Conservation (phyloP, 169 alveolate species). For the Babesia microti region DNA sequence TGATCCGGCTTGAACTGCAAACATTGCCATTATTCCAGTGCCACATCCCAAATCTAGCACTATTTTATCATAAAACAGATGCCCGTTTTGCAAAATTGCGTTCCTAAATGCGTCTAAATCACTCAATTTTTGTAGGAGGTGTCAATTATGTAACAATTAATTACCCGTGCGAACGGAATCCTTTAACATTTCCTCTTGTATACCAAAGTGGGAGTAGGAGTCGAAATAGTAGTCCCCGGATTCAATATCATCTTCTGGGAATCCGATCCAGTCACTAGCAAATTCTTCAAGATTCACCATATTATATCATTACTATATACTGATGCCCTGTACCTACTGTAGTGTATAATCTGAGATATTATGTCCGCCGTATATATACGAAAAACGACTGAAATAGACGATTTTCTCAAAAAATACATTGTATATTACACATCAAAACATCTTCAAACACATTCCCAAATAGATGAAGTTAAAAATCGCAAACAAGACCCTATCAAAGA, state of each 20-base stretch:
- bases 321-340: neutral
- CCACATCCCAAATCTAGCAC: slow-evolving; percentile 98
- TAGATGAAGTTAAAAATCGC: no score
- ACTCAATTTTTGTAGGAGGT: neutral
- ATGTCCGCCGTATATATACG: slow-evolving; percentile 32
- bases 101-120: slow-evolving; percentile 43
- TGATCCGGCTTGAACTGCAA: slow-evolving; percentile 96
- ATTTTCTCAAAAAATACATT: slow-evolving; percentile 24
- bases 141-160: neutral
- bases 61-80: slow-evolving; percentile 83
- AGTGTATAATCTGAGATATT: neutral
- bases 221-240: slow-evolving; percentile 86
- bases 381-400: slow-evolving; percentile 30
- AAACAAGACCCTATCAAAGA: no score
- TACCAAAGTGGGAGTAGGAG: slow-evolving; percentile 90
- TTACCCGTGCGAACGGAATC: slow-evolving; percentile 88
- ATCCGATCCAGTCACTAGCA: slow-evolving; percentile 10
- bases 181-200: slow-evolving; percentile 95
- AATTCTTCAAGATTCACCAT: slow-evolving; percentile 3
- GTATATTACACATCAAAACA: no score
- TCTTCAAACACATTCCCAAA: no score
- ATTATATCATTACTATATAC: no score
- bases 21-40: slow-evolving; percentile 92
- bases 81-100: slow-evolving; percentile 85
- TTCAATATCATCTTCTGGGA: slow-evolving; percentile 17